phyloP scores from a whole-genome alignment of 148 eudicot species.

The Fallopia convolvulus region DNA sequence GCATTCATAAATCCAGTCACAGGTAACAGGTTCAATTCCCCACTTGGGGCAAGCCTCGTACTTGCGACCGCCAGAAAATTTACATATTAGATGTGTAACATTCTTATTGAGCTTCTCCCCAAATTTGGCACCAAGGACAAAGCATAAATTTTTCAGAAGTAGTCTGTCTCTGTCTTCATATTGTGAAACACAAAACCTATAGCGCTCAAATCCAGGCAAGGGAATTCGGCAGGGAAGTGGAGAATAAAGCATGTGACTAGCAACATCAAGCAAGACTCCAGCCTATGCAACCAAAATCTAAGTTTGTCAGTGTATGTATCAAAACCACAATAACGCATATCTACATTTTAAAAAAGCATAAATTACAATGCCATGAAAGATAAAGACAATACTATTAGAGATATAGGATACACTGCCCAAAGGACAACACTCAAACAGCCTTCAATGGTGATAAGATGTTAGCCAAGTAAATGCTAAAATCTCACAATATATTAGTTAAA shows the following conservation, averaged over 20 bases:
- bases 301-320: background rate
- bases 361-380: background rate
- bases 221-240: slow-evolving; percentile 91
- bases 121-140: slow-evolving; percentile 74
- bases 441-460: background rate
- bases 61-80: slow-evolving; percentile 74
- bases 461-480: background rate
- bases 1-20: slow-evolving; percentile 90
- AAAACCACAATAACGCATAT: background rate
- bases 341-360: too few relatives aligned
- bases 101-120: slow-evolving; percentile 54
- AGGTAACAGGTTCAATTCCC: slow-evolving; percentile 55
- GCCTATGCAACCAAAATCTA: slow-evolving; percentile 35
- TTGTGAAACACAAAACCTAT: slow-evolving; percentile 72
- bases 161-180: slow-evolving; percentile 68
- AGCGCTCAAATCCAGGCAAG: slow-evolving; percentile 58
- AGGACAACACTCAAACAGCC: background rate
- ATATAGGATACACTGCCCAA: background rate
- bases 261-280: slow-evolving; percentile 66
- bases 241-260: slow-evolving; percentile 81
- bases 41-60: slow-evolving; percentile 70
- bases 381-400: background rate
- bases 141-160: slow-evolving; percentile 79
- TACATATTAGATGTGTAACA: slow-evolving; percentile 78
- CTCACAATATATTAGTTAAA: background rate